Conservation (phyloP, 2,329 filamentous ascomycete genomes). For the Penicillium sp. region DNA sequence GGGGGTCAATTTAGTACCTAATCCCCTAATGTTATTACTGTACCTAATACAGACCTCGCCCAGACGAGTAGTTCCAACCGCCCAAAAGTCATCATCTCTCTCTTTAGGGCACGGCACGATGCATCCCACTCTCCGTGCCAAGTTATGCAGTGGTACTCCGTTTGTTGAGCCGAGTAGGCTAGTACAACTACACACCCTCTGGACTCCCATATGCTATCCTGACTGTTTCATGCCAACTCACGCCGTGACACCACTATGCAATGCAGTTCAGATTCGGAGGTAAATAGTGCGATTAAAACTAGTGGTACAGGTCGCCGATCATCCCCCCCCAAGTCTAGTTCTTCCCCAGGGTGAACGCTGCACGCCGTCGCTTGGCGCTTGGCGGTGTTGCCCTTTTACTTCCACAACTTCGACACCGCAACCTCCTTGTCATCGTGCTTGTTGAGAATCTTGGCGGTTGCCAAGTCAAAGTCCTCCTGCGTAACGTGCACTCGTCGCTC, state of each 20-base stretch:
- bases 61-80: not conserved
- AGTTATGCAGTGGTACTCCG: not conserved
- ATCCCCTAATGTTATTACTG: not conserved
- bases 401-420: conserved; percentile 41
- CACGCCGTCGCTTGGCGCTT: conserved; percentile 4
- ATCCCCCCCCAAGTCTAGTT: not conserved
- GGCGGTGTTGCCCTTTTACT: conserved; percentile 21
- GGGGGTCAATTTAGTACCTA: too few species aligned
- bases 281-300: conserved; percentile 20
- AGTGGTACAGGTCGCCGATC: conserved; percentile 30
- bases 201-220: not conserved
- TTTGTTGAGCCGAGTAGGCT: not conserved
- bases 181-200: not conserved
- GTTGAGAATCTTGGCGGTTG: conserved; percentile 98
- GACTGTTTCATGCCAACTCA: conserved; percentile 3
- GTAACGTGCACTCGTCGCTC: conserved; percentile 97
- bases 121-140: not conserved
- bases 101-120: not conserved
- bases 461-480: conserved; percentile 97
- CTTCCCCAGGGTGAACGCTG: conserved; percentile 4
- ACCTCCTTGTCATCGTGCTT: conserved; percentile 97
- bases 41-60: not conserved
- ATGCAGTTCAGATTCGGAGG: not conserved
- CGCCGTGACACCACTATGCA: conserved; percentile 10
- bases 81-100: not conserved